A percentile compares a stretch with the other conserved stretches of the same genome.
Evolutionary conservation across 495 filamentous ascomycete species (phyloP).

Genomic region (Polyplosphaeria fusca): DNA sequence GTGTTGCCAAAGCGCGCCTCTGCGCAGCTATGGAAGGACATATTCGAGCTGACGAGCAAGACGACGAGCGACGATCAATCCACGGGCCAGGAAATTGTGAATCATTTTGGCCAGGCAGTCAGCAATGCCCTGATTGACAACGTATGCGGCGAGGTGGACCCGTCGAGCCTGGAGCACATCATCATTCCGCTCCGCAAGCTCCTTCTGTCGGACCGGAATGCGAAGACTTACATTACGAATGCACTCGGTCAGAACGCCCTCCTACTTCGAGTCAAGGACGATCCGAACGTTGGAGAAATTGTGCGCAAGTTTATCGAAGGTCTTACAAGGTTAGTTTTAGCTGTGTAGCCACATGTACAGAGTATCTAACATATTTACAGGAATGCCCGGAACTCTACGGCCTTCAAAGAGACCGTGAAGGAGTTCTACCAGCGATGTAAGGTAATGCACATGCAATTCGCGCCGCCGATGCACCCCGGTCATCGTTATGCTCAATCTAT

Average conservation of each 20-base stretch:
- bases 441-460: conserved; percentile 28
- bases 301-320: conserved; percentile 28
- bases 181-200: conserved; percentile 27
- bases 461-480: conserved; percentile 20
- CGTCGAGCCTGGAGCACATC: conserved; percentile 25
- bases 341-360: neutral
- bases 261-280: conserved; percentile 12
- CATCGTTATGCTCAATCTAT: conserved; percentile 10
- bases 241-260: conserved; percentile 17
- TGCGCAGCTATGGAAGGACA: conserved; percentile 68
- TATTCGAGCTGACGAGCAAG: conserved; percentile 15
- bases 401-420: conserved; percentile 30
- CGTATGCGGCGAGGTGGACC: conserved; percentile 31
- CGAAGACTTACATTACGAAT: conserved; percentile 14
- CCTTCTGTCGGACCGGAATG: conserved; percentile 14
- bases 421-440: conserved; percentile 29
- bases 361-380: conserved; percentile 14
- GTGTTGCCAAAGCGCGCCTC: conserved; percentile 77
- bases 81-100: conserved; percentile 21
- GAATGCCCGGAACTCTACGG: conserved; percentile 14
- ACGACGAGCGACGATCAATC: conserved; percentile 11
- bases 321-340: conserved; percentile 17
- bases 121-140: conserved; percentile 27
- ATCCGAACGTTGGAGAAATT: conserved; percentile 2
- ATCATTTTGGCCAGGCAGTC: conserved; percentile 24